A percentile compares a stretch with the other conserved stretches of the same genome.
These are phyloP conservation scores for Butyriboletus loyo DNA, from an alignment of 768 basidiomycete genomes.

Conservation along the genomic window DNA sequence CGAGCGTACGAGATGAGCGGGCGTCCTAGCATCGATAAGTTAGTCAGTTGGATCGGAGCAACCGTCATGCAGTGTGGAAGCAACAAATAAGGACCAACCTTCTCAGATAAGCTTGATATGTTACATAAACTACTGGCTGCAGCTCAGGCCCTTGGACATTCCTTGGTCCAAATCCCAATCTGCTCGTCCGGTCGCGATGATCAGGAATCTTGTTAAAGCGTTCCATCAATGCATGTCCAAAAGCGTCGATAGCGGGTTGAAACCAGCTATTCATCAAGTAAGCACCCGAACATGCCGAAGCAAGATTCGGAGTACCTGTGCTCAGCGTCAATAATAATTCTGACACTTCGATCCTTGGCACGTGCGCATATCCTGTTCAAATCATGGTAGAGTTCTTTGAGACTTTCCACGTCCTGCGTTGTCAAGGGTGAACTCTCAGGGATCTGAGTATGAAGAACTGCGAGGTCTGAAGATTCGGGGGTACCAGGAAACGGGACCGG, in stretches of 20 bases:
- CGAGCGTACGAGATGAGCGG: constrained; percentile 61
- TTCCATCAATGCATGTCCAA: constrained; percentile 69
- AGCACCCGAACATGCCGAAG: neutral
- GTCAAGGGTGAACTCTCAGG: constrained; percentile 36
- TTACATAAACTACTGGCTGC: constrained; percentile 77
- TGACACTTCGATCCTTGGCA: constrained; percentile 61
- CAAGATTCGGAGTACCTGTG: constrained; percentile 45
- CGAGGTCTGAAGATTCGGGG: constrained; percentile 57
- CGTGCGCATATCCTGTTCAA: constrained; percentile 60
- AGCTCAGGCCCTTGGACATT: constrained; percentile 21
- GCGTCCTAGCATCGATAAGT: constrained; percentile 45
- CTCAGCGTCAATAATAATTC: constrained; percentile 83
- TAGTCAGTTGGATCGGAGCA: neutral
- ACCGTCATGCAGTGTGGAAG: neutral
- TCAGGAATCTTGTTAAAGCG: constrained; percentile 59
- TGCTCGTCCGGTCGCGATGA: constrained; percentile 1
- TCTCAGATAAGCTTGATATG: constrained; percentile 86
- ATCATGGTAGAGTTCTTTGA: constrained; percentile 60
- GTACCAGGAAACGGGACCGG: constrained; percentile 67
- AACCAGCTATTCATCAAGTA: constrained; percentile 45
- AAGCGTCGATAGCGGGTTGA: constrained; percentile 79
- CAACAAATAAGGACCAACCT: constrained; percentile 41
- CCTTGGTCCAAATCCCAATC: constrained; percentile 2
- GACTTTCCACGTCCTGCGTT: constrained; percentile 52
- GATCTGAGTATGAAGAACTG: constrained; percentile 37